Evolutionary conservation across 331 rosid species (phyloP), one percentile per base, ranked within the genome.

Genomic region (Spiraea crenata): DNA sequence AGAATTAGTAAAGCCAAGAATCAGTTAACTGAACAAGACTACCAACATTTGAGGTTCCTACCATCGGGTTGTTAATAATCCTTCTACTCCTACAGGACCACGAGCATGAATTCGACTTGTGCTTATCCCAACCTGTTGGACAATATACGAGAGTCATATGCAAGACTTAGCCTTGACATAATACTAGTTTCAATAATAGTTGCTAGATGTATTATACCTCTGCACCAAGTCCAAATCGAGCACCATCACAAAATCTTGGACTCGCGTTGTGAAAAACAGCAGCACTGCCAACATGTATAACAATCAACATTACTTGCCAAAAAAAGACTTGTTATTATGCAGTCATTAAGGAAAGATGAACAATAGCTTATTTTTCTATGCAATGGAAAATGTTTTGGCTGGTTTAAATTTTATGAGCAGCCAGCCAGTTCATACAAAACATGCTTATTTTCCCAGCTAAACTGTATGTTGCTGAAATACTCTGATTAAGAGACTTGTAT

Each of bases 81-180:
- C 99, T 76, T 91, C 99, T 39, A 95, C 97, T 89, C 99, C 99
- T 9, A 95, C 99, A 0, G 99, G 99, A 71, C 99, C 99, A 38
- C 97, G 90, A 42, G 99, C 96, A 69, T 95, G 99, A 80, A 95
- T 91, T 58, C 99, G 82, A 82, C 99, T 85, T 67, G 99, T 95
- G 85, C 99, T 95, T 76, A 89, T 87, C 56, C 99, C 99, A 41
- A 95, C 99, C 99, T 95, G 76, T 69, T 12, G 25, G 61, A 38
- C 35, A 46, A 83, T 31, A n/a, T 15, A 44, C 50, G 69, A 57
- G 62, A 60, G 64, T 37, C 54, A 52, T 41, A 44, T 54, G 59
- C 59, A 71, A 56, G 45, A 41, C 69, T 38, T 49, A 44, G 64
- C 63, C 40, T 59, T 76, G 20, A 60, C 31, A 42, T 5, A 7